A percentile compares a stretch with the other conserved stretches of the same genome.
phyloP scores from a whole-genome alignment of 202 grass and related monocot genomes.

The Zizania palustris region DNA sequence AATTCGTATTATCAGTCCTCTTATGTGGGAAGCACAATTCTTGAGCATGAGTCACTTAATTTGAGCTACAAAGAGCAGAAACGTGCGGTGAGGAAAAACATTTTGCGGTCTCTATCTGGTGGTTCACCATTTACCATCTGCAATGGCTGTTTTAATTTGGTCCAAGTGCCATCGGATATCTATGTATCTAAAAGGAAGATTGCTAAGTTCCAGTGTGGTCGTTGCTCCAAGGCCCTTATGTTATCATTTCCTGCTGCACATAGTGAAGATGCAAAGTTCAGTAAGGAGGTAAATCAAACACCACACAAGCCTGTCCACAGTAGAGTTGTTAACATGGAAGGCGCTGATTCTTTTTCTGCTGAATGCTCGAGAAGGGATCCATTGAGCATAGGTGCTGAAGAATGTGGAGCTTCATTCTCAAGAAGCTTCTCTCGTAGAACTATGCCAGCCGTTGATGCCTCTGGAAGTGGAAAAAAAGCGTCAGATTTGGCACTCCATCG shows the following conservation, averaged over 20 bases:
- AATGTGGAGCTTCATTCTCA: slow-evolving; percentile 44
- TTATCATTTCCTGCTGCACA: slow-evolving; percentile 60
- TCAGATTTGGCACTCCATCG: slow-evolving; percentile 67
- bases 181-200: slow-evolving; percentile 61
- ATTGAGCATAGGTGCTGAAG: slow-evolving; percentile 37
- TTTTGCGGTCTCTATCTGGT: slow-evolving; percentile 71
- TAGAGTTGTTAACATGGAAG: slow-evolving; percentile 30
- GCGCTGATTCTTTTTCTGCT: slow-evolving; percentile 37
- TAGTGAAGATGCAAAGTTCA: slow-evolving; percentile 16
- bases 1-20: slow-evolving; percentile 64
- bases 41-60: slow-evolving; percentile 54
- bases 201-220: slow-evolving; percentile 71
- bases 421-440: slow-evolving; percentile 60
- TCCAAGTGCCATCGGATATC: slow-evolving; percentile 82
- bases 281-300: slow-evolving; percentile 27
- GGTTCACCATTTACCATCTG: slow-evolving; percentile 79
- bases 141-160: slow-evolving; percentile 66
- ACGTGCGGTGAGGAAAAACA: slow-evolving; percentile 58
- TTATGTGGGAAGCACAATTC: slow-evolving; percentile 49
- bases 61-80: slow-evolving; percentile 55
- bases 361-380: slow-evolving; percentile 33
- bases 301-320: not conserved
- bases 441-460: slow-evolving; percentile 41
- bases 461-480: slow-evolving; percentile 42
- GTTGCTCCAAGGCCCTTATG: slow-evolving; percentile 68